A percentile compares a stretch with the other conserved stretches of the same genome.
Evolutionary conservation across 352 stramenopile species (phyloP).

Genomic region (Phytopythium boreale): DNA sequence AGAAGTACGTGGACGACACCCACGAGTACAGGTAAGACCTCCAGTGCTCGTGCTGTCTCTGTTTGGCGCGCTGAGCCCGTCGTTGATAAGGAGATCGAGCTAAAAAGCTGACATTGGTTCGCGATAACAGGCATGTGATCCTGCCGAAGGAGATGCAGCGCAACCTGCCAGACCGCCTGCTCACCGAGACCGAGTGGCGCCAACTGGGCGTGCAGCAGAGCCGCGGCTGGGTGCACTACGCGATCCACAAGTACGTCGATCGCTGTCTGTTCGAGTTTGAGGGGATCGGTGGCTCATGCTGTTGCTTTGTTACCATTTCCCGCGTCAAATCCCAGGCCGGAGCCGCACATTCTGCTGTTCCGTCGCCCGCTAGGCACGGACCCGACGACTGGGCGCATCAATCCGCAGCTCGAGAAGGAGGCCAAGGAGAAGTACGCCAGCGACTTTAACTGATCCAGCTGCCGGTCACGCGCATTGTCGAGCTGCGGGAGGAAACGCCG

Average conservation of each 20-base stretch:
- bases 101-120: background rate
- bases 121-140: slow-evolving; percentile 88
- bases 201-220: slow-evolving; percentile 97
- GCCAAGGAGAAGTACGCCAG: slow-evolving; percentile 96
- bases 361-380: slow-evolving; percentile 96
- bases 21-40: slow-evolving; percentile 88
- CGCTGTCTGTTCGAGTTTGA: background rate
- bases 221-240: slow-evolving; percentile 98
- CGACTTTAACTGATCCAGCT: slow-evolving; percentile 51
- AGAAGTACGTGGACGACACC: slow-evolving; percentile 94
- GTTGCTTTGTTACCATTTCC: background rate
- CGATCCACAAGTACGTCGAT: slow-evolving; percentile 93
- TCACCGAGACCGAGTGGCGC: slow-evolving; percentile 97
- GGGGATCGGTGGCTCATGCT: background rate
- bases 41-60: background rate
- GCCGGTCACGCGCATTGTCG: background rate
- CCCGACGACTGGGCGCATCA: slow-evolving; percentile 92
- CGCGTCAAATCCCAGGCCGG: slow-evolving; percentile 67
- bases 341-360: slow-evolving; percentile 99
- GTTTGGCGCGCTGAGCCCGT: background rate
- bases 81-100: no score
- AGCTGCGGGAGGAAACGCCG: background rate
- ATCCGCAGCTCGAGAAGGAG: slow-evolving; percentile 92
- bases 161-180: slow-evolving; percentile 92
- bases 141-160: slow-evolving; percentile 98